phyloP scores from a whole-genome alignment of 257 asterid genomes.

The Fraxinus anomala region DNA sequence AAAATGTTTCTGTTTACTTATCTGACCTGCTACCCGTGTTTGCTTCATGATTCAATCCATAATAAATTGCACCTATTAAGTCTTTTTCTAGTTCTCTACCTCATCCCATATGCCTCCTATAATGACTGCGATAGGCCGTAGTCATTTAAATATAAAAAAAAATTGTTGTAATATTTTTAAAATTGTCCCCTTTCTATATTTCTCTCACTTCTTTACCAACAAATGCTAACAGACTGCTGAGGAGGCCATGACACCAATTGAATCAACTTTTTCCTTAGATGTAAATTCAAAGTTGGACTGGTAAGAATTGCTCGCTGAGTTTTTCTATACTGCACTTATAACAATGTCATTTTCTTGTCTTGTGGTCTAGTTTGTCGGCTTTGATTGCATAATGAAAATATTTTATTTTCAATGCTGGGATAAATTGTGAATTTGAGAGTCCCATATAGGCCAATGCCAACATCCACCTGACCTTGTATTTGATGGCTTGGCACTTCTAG shows the following conservation, averaged over 20 bases:
- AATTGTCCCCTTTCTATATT: conserved; percentile 5
- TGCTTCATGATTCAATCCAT: not conserved
- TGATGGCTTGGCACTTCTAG: not conserved
- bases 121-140: not conserved
- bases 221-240: conserved; percentile 81
- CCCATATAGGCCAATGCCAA: not conserved
- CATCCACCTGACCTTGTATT: not conserved
- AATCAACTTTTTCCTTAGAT: conserved; percentile 95
- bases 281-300: conserved; percentile 95
- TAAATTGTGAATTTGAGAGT: not conserved
- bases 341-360: conserved; percentile 4
- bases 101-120: not conserved
- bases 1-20: not conserved
- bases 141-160: not conserved
- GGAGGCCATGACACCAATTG: conserved; percentile 99
- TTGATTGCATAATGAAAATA: not conserved
- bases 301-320: conserved; percentile 42
- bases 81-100: conserved; percentile 5
- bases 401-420: not conserved
- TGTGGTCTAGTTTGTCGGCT: conserved; percentile 4
- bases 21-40: not conserved
- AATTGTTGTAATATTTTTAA: conserved; percentile 5
- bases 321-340: conserved; percentile 5
- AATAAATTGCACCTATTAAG: conserved; percentile 2
- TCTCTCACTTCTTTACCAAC: conserved; percentile 22